phyloP scores from a whole-genome alignment of 179 eudicot genomes.

The Silene noctiflora region DNA sequence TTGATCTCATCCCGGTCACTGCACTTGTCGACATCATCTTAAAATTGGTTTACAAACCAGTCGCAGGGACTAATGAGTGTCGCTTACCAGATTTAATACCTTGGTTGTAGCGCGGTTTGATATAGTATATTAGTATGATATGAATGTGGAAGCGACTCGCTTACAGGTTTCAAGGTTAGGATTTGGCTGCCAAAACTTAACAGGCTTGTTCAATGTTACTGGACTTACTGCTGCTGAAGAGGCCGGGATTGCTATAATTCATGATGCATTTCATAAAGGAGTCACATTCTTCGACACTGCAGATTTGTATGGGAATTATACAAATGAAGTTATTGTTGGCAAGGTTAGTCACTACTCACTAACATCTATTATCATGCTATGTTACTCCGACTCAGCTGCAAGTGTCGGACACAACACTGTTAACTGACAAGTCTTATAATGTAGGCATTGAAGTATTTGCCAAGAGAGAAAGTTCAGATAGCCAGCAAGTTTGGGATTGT shows the following conservation, averaged over 20 bases:
- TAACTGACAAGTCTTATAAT: background rate
- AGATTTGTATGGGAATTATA: conserved; percentile 30
- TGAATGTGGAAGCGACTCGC: background rate
- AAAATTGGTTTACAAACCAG: too few species aligned
- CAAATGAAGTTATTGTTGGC: conserved; percentile 32
- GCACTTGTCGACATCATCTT: too few species aligned
- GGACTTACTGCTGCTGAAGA: conserved; percentile 24
- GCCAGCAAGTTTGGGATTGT: conserved; percentile 67
- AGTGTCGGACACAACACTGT: background rate
- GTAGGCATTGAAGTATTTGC: conserved; percentile 63
- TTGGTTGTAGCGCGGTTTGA: background rate
- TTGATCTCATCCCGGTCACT: too few species aligned
- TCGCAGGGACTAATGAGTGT: too few species aligned
- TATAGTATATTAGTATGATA: background rate
- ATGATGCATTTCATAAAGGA: conserved; percentile 35
- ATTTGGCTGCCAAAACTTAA: conserved; percentile 35
- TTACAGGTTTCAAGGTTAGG: conserved; percentile 38
- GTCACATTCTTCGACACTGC: conserved; percentile 40
- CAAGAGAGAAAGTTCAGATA: conserved; percentile 56
- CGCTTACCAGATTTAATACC: too few species aligned
- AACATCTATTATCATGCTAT: too few species aligned
- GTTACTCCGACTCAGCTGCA: too few species aligned
- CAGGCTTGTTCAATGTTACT: conserved; percentile 27
- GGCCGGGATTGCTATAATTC: conserved; percentile 31
- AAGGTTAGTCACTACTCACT: too few species aligned